Conservation (phyloP, 345 rosid genomes). For the Lepidium aucheri region DNA sequence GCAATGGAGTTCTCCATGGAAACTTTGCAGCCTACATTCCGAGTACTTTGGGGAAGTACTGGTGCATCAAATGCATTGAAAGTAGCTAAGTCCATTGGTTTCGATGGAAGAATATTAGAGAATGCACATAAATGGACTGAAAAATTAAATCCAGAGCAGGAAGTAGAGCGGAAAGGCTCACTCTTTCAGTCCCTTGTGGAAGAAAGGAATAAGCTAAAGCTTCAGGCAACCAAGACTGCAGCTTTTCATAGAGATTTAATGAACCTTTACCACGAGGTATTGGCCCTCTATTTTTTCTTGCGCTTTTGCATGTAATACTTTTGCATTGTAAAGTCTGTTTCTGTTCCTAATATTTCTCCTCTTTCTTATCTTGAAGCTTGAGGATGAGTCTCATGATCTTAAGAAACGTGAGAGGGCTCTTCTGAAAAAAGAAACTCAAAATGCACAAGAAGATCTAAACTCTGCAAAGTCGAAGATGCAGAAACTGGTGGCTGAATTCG, state of each 20-base stretch:
- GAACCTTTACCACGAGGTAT: conserved; percentile 66
- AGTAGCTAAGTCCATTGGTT: conserved; percentile 79
- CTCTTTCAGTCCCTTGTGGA: conserved; percentile 63
- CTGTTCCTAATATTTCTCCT: not conserved
- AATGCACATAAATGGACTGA: conserved; percentile 66
- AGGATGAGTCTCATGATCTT: conserved; percentile 59
- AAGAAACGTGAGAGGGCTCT: conserved; percentile 49
- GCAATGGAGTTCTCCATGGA: conserved; percentile 91
- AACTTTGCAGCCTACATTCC: conserved; percentile 72
- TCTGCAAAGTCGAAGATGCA: conserved; percentile 47
- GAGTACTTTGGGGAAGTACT: conserved; percentile 72
- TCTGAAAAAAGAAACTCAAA: conserved; percentile 49
- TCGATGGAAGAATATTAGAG: conserved; percentile 50
- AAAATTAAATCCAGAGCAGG: conserved; percentile 62
- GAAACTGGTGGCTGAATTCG: conserved; percentile 45
- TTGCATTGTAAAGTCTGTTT: not conserved
- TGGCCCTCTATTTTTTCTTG: not conserved
- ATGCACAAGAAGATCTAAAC: conserved; percentile 46
- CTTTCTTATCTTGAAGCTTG: conserved; percentile 42
- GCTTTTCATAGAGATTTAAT: conserved; percentile 52
- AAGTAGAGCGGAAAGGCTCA: conserved; percentile 52
- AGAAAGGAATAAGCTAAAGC: conserved; percentile 65
- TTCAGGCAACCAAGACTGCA: conserved; percentile 47
- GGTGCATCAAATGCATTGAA: conserved; percentile 84
- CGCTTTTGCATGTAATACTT: not conserved